Evolutionary conservation across 345 rosid species (phyloP).

Genomic region (Ceriops tagal): DNA sequence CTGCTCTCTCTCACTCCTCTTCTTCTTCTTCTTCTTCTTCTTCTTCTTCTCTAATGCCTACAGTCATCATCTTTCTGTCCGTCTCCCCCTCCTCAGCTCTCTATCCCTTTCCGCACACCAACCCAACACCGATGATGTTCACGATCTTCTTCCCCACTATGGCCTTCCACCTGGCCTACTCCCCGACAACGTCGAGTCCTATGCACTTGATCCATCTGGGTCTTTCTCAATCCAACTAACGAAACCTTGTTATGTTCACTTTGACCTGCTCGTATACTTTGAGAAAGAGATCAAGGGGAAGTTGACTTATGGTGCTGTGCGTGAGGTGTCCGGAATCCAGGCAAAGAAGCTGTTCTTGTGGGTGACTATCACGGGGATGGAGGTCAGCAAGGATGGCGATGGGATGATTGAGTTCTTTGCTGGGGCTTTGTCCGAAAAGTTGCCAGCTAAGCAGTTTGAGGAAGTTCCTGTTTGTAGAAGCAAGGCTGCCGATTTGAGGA

Average conservation of each 20-base stretch:
- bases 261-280: slow-evolving; percentile 53
- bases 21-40: not conserved
- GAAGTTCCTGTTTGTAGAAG: slow-evolving; percentile 51
- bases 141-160: slow-evolving; percentile 59
- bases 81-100: slow-evolving; percentile 13
- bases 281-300: slow-evolving; percentile 50
- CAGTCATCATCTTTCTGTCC: slow-evolving; percentile 10
- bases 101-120: slow-evolving; percentile 1
- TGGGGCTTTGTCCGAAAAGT: slow-evolving; percentile 59
- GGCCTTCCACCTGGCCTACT: slow-evolving; percentile 73
- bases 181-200: slow-evolving; percentile 58
- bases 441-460: slow-evolving; percentile 55
- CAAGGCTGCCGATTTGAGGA: slow-evolving; percentile 24
- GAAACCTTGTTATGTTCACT: slow-evolving; percentile 51
- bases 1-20: not conserved
- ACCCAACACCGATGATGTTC: slow-evolving; percentile 37
- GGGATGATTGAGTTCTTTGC: slow-evolving; percentile 63
- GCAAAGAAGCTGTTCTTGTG: slow-evolving; percentile 65
- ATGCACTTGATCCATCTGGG: slow-evolving; percentile 42
- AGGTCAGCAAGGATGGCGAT: slow-evolving; percentile 24
- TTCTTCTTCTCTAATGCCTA: not conserved
- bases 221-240: slow-evolving; percentile 45
- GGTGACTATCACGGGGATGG: slow-evolving; percentile 61
- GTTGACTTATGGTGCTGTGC: slow-evolving; percentile 55
- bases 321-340: slow-evolving; percentile 53